Evolutionary conservation across 2,329 filamentous ascomycete genomes (phyloP), one percentile per base, ranked within the genome.

Genomic region (Dactylella cylindrospora): DNA sequence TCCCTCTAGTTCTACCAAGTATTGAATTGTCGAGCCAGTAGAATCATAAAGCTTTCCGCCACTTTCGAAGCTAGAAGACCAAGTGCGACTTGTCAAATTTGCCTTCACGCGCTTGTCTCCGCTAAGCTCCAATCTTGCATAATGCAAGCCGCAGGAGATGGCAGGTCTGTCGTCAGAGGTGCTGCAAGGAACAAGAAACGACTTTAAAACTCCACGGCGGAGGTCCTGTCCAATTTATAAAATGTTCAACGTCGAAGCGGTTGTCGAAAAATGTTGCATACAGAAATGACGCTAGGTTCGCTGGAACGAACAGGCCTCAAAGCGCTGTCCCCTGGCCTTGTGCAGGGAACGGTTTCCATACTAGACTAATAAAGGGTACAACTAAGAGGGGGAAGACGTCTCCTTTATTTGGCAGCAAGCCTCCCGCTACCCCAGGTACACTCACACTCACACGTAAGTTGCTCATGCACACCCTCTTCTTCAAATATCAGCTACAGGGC

Each of bases 101-200:
- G 45, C 43, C 38, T 61, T 61, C 31, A 40, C 26, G 47, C 49
- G 49, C 38, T 54, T 50, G 36, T 44, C 41, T 45, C 50, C 40
- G 33, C 43, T 54, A 47, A 35, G 44, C 57, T 44, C 41, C 28
- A 62, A 62, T 26, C 36, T 44, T 43, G 46, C 57, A 62, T 62
- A 54, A 41, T 44, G 49, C 49, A 54, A 54, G 49, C 43, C 32
- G 15, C 26, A 33, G 35, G 43, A 40, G 53, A 32, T 35, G 49
- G 43, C 43, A 53, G 49, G 39, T 43, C 36, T 28, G 38, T 53
- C 45, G 57, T 61, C 41, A 49, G 47, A 62, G 49, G 39, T 54
- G 43, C 57, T 62, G 49, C 57, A 62, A 44, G 38, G n/a, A 40
- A 38, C 31, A 39, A 31, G 50, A 53, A 45, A 46, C 46, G 22